Evolutionary conservation across 352 stramenopile genomes (phyloP).

Genomic region (Phytophthora pistaciae): DNA sequence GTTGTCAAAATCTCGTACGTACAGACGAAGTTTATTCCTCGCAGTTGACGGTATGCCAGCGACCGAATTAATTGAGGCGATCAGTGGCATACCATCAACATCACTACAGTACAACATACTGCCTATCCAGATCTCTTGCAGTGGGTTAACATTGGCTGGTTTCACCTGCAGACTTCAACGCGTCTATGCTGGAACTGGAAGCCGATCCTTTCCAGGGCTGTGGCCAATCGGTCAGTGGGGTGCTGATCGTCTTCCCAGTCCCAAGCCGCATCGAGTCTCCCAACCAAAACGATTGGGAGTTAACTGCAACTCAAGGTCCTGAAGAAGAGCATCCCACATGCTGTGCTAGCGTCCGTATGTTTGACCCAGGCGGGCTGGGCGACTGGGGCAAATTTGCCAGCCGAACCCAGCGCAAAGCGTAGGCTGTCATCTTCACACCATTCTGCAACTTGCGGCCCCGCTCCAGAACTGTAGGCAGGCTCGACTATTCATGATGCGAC

Average conservation of each 20-base stretch:
- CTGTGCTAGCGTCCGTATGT: constrained; percentile 19
- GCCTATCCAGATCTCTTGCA: too few species aligned
- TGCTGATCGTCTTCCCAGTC: constrained; percentile 10
- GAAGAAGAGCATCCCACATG: background rate
- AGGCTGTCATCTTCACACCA: background rate
- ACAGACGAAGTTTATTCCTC: too few species aligned
- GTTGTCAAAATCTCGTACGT: too few species aligned
- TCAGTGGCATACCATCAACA: too few species aligned
- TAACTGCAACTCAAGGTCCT: constrained; percentile 14
- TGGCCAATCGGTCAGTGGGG: too few species aligned
- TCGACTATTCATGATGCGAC: constrained; percentile 10
- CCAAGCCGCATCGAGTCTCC: background rate
- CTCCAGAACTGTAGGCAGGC: background rate
- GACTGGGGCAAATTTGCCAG: background rate
- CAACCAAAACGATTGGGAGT: background rate
- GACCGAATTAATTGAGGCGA: too few species aligned
- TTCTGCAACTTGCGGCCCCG: constrained; percentile 10
- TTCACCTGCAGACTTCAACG: too few species aligned
- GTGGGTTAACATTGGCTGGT: too few species aligned
- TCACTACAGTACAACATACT: too few species aligned
- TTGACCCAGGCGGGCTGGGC: background rate
- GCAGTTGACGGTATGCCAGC: too few species aligned
- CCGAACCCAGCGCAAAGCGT: background rate
- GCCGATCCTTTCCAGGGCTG: background rate
- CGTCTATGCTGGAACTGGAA: too few species aligned